Percentiles rank a stretch among this genome's conserved stretches.
Evolutionary conservation across 192 early-diverging fungal genomes (phyloP).

Genomic region (Coemansia sp.): DNA sequence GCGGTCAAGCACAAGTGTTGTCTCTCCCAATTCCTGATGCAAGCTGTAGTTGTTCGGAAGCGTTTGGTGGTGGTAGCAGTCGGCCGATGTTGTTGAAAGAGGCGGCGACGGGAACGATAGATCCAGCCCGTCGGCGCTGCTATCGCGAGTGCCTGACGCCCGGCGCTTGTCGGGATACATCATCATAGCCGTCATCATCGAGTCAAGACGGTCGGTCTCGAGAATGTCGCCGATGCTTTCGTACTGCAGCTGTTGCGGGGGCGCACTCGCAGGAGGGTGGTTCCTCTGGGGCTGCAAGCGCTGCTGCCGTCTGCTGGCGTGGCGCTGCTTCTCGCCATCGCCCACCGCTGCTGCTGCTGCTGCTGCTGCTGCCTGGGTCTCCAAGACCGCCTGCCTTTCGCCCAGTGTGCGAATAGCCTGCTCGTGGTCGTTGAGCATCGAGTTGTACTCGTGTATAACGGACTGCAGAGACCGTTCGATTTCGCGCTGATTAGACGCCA

Average conservation of each 20-base stretch:
- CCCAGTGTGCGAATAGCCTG: slow-evolving; percentile 30
- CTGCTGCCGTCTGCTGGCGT: background rate
- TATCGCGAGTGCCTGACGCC: background rate
- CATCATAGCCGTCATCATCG: background rate
- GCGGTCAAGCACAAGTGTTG: background rate
- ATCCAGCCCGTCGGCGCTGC: background rate
- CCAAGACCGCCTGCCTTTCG: slow-evolving; percentile 30
- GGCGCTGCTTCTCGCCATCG: background rate
- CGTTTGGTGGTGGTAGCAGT: too few species aligned
- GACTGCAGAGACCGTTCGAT: slow-evolving; percentile 19
- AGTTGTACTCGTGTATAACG: slow-evolving; percentile 26
- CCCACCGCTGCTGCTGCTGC: background rate
- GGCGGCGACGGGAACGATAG: slow-evolving; percentile 22
- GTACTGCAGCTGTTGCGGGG: background rate
- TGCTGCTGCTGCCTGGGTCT: slow-evolving; percentile 7
- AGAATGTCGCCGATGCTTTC: slow-evolving; percentile 46
- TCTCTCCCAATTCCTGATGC: background rate
- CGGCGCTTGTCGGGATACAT: background rate
- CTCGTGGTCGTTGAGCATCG: slow-evolving; percentile 48
- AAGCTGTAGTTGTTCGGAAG: background rate
- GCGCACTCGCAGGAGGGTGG: background rate
- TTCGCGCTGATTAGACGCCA: slow-evolving; percentile 6
- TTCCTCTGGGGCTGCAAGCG: background rate
- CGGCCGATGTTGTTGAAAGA: slow-evolving; percentile 8
- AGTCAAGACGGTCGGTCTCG: slow-evolving; percentile 13